Percentiles rank a stretch among this genome's conserved stretches.
These are phyloP conservation scores for Fallopia convolvulus DNA, from an alignment of 148 eudicot genomes.

Conservation along the genomic window DNA sequence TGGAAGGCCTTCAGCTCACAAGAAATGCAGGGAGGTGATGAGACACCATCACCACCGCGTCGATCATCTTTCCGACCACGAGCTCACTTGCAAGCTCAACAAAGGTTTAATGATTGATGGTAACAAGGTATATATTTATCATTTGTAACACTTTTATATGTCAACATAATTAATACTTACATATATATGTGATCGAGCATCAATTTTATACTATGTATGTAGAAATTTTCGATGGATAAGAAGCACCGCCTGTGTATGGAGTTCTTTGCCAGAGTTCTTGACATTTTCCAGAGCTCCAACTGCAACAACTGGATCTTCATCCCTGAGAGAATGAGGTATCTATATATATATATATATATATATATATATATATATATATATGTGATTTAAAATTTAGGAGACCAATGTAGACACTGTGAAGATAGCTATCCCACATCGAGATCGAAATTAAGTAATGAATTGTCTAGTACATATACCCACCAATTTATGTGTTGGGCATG, in stretches of 20 bases:
- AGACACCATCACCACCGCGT: neutral
- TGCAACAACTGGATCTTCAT: slow-evolving; percentile 4
- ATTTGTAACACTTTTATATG: neutral
- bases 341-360: too few species aligned
- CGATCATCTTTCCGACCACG: neutral
- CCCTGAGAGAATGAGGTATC: neutral
- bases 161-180: neutral
- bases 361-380: too few species aligned
- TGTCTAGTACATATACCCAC: too few species aligned
- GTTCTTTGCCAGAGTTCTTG: slow-evolving; percentile 7
- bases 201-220: neutral
- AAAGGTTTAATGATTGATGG: slow-evolving; percentile 3
- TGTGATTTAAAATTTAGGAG: too few species aligned
- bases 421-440: too few species aligned
- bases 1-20: neutral
- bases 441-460: too few species aligned
- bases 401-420: too few species aligned
- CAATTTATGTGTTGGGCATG: too few species aligned
- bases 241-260: slow-evolving; percentile 4
- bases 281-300: neutral
- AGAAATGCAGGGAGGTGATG: slow-evolving; percentile 4
- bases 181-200: neutral
- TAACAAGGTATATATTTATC: neutral
- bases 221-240: neutral
- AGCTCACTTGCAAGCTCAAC: slow-evolving; percentile 1